A percentile compares a stretch with the other conserved stretches of the same genome.
These are phyloP conservation scores for Annulohypoxylon maeteangense DNA, from an alignment of 495 filamentous ascomycete genomes.

Conservation along the genomic window DNA sequence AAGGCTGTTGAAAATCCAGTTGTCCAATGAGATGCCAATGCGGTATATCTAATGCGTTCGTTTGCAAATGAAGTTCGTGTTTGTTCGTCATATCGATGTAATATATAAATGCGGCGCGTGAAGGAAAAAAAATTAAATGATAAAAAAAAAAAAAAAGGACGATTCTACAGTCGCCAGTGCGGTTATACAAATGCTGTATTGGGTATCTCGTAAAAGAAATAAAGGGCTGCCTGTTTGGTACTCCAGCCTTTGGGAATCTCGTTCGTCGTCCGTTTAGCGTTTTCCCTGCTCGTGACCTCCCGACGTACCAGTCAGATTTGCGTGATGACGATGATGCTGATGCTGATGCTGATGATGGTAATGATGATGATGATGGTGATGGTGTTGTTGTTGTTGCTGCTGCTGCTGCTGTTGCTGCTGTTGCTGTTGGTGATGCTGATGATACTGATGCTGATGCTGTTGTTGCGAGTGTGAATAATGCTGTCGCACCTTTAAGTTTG, in stretches of 20 bases:
- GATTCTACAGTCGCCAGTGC: conserved; percentile 23
- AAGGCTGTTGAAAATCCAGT: neutral
- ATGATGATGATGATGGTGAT: conserved; percentile 40
- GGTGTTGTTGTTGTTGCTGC: conserved; percentile 36
- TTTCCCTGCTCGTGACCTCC: conserved; percentile 38
- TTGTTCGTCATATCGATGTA: neutral
- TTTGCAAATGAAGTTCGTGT: conserved; percentile 16
- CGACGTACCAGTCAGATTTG: conserved; percentile 28
- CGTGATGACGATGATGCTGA: conserved; percentile 43
- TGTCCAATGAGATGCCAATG: conserved; percentile 3
- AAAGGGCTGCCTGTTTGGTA: conserved; percentile 16
- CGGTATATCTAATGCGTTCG: conserved; percentile 42
- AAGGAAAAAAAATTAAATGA: too few relatives aligned
- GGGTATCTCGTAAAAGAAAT: conserved; percentile 41
- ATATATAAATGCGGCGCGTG: neutral
- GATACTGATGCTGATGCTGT: conserved; percentile 38
- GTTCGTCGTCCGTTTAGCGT: conserved; percentile 17
- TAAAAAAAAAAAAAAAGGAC: conserved; percentile 3
- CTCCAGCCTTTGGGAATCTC: neutral
- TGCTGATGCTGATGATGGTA: conserved; percentile 37
- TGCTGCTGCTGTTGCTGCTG: conserved; percentile 39
- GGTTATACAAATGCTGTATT: conserved; percentile 39
- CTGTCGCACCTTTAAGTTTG: conserved; percentile 40
- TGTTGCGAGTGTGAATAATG: conserved; percentile 39
- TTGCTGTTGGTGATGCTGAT: conserved; percentile 40